phyloP scores from a whole-genome alignment of 495 filamentous ascomycete genomes.

The Venustampulla echinocandica region DNA sequence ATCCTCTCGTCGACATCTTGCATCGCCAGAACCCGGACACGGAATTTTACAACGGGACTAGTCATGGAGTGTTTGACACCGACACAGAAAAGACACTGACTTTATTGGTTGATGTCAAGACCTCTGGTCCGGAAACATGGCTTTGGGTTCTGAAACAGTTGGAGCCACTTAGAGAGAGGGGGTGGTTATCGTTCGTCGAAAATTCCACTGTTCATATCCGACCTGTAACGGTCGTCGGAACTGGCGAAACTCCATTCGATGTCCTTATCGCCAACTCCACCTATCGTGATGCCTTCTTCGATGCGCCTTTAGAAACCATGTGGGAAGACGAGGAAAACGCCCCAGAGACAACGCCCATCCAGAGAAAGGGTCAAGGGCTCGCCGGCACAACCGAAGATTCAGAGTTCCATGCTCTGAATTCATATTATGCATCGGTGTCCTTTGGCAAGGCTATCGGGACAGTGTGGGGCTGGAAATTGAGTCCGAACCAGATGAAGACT shows the following conservation, averaged over 20 bases:
- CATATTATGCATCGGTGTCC: slow-evolving; percentile 45
- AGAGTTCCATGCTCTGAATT: slow-evolving; percentile 38
- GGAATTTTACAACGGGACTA: slow-evolving; percentile 31
- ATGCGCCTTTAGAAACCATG: slow-evolving; percentile 45
- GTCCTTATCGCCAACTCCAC: slow-evolving; percentile 37
- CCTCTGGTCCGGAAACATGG: slow-evolving; percentile 39
- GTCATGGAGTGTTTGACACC: slow-evolving; percentile 53
- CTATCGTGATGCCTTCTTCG: slow-evolving; percentile 58
- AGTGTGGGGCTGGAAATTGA: slow-evolving; percentile 36
- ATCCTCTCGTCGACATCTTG: slow-evolving; percentile 52
- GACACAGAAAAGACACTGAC: slow-evolving; percentile 52
- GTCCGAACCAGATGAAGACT: slow-evolving; percentile 42
- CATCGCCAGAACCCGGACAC: slow-evolving; percentile 43
- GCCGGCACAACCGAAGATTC: slow-evolving; percentile 17
- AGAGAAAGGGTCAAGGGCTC: slow-evolving; percentile 15
- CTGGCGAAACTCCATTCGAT: slow-evolving; percentile 69
- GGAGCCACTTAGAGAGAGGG: slow-evolving; percentile 51
- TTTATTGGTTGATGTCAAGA: slow-evolving; percentile 69
- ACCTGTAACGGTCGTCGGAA: slow-evolving; percentile 69
- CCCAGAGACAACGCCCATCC: background rate
- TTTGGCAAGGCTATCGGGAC: slow-evolving; percentile 37
- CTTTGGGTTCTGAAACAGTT: slow-evolving; percentile 51
- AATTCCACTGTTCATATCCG: slow-evolving; percentile 41
- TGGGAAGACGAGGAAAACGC: slow-evolving; percentile 19
- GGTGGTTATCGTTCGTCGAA: slow-evolving; percentile 51